Evolutionary conservation across 805 yeast species (phyloP).

Genomic region (Kluyveromyces dobzhanskii): DNA sequence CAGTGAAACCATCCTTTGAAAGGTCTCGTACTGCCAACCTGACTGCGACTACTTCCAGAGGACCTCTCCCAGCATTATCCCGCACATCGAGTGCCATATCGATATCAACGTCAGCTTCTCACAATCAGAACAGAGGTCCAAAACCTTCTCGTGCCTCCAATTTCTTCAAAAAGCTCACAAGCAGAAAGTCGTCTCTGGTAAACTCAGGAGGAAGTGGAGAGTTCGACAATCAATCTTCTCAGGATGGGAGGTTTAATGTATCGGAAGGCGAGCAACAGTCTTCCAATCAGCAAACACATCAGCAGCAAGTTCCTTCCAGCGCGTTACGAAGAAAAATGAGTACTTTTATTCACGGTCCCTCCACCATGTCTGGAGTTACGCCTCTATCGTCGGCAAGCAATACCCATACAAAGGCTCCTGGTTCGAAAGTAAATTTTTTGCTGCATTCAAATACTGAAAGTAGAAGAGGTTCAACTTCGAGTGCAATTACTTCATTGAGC

Average conservation of each 20-base stretch:
- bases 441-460: slow-evolving; percentile 4
- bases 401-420: background rate
- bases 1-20: slow-evolving; percentile 4
- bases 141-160: background rate
- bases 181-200: slow-evolving; percentile 3
- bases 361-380: background rate
- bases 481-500: slow-evolving; percentile 7
- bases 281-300: no score
- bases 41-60: background rate
- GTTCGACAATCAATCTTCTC: background rate
- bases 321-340: slow-evolving; percentile 14
- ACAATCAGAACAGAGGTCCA: background rate
- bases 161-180: slow-evolving; percentile 2
- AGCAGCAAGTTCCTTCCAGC: background rate
- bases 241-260: background rate
- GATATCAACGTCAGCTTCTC: background rate
- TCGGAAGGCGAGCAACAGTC: background rate
- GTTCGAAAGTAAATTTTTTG: background rate
- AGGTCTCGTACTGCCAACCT: slow-evolving; percentile 3
- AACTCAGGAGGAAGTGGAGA: background rate
- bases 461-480: slow-evolving; percentile 12
- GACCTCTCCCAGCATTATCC: background rate
- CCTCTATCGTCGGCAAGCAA: background rate
- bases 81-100: slow-evolving; percentile 2
- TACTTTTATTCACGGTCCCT: slow-evolving; percentile 16